Conservation (phyloP, 805 yeast species). For the Monosporozyma aquatica region DNA sequence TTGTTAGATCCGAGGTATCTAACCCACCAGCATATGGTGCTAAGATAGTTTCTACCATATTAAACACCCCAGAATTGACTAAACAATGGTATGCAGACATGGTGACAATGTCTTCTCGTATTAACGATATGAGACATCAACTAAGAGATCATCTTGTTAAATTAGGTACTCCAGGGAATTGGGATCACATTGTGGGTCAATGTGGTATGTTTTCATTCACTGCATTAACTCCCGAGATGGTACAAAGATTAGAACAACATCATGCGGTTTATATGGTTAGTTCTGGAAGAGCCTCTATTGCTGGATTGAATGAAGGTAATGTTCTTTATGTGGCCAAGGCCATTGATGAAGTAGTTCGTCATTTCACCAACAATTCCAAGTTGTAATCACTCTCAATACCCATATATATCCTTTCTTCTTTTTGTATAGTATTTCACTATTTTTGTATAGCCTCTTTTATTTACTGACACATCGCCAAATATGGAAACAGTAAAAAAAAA, state of each 20-base stretch:
- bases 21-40: conserved; percentile 96
- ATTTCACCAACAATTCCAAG: conserved; percentile 11
- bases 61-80: conserved; percentile 57
- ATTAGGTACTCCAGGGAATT: conserved; percentile 75
- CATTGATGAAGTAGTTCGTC: conserved; percentile 65
- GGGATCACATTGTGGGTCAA: conserved; percentile 87
- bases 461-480: too few species aligned
- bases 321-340: conserved; percentile 72
- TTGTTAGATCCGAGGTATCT: conserved; percentile 78
- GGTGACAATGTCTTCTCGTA: conserved; percentile 79
- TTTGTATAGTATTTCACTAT: not conserved
- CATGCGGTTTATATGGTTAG: conserved; percentile 76
- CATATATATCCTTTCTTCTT: not conserved
- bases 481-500: not conserved
- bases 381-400: conserved; percentile 1
- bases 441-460: not conserved
- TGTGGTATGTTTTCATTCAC: conserved; percentile 97
- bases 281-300: conserved; percentile 87
- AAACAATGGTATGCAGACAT: conserved; percentile 79
- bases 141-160: conserved; percentile 52
- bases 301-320: conserved; percentile 79
- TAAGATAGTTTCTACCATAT: conserved; percentile 70
- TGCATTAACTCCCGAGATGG: conserved; percentile 72
- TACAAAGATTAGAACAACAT: conserved; percentile 58
- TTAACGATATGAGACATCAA: conserved; percentile 63